Conservation (phyloP, 345 rosid species). For the Eucalyptus caleyi region DNA sequence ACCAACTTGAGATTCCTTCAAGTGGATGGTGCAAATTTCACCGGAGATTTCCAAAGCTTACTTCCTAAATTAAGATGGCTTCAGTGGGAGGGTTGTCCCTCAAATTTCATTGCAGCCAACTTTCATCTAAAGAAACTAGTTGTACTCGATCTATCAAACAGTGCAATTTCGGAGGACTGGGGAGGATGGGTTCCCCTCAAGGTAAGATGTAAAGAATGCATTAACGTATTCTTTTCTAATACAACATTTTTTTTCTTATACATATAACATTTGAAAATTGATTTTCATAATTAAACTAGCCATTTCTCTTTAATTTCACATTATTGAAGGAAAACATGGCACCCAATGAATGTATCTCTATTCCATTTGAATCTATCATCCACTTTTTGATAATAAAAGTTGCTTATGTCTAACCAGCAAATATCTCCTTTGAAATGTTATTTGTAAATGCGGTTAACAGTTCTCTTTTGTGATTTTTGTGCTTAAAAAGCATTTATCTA, state of each 20-base stretch:
- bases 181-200: not conserved
- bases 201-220: not conserved
- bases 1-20: not conserved
- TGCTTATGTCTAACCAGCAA: not conserved
- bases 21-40: not conserved
- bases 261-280: not conserved
- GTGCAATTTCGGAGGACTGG: not conserved
- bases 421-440: not conserved
- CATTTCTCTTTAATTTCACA: not conserved
- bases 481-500: too few relatives aligned
- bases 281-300: not conserved
- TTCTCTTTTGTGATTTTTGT: not conserved
- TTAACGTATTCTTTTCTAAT: not conserved
- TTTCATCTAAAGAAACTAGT: not conserved
- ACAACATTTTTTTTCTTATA: too few relatives aligned
- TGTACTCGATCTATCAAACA: not conserved
- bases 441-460: accelerated
- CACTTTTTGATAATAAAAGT: not conserved
- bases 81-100: not conserved
- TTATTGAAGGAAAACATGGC: not conserved
- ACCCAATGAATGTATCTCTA: not conserved
- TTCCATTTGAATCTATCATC: not conserved
- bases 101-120: accelerated
- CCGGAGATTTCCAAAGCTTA: not conserved
- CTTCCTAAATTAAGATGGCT: not conserved